Evolutionary conservation across 1,139 yeast genomes (phyloP), one percentile per base, ranked within the genome.

Genomic region (Lodderomyces orthopsilosis): DNA sequence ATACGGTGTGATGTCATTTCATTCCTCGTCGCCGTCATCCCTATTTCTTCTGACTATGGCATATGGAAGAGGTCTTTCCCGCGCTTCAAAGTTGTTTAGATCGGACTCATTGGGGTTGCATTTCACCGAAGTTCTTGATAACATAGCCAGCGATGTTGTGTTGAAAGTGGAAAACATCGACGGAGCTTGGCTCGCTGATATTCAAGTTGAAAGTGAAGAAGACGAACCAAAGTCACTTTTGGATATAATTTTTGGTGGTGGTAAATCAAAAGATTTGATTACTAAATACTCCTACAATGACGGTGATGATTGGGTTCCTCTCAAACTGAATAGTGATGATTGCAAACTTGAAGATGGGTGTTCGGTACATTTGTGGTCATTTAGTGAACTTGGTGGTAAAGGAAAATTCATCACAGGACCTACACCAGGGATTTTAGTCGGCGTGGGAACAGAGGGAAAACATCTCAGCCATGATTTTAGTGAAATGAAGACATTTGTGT

Each of bases 381-480:
- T 78, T 2, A 62, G 73, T 5, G 80, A 77, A 51, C 66, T 74
- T 47, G 68, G 72, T 44, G 85, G 86, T 14, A 74, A 73, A 42
- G 84, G 85, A 6, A 70, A 72, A 34, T 71, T 70, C 43, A 75
- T 74, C n/a, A 72, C 83, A 1, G 81, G 82, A 4, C 83, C 86
- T 6, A 79, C 89, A 0, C 90, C 95, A 0, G 94, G 91, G 19
- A 77, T 89, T 21, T 49, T 87, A 17, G 54, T 86, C 51, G 88
- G 79, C 1, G 59, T 76, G 23, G 93, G 91, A 36, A 62, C 62
- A 41, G 71, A 76, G 8, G 83, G 85, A 8, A 59, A 65, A 33
- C 51, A 54, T 4, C 50, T 68, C 6, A 51, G 48, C 1, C 38
- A 52, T 2, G 62, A 65, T 19, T 37, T 57, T 10, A 44, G 55